Conservation (phyloP, 2,329 filamentous ascomycete species). For the Paradendryphiella salina region DNA sequence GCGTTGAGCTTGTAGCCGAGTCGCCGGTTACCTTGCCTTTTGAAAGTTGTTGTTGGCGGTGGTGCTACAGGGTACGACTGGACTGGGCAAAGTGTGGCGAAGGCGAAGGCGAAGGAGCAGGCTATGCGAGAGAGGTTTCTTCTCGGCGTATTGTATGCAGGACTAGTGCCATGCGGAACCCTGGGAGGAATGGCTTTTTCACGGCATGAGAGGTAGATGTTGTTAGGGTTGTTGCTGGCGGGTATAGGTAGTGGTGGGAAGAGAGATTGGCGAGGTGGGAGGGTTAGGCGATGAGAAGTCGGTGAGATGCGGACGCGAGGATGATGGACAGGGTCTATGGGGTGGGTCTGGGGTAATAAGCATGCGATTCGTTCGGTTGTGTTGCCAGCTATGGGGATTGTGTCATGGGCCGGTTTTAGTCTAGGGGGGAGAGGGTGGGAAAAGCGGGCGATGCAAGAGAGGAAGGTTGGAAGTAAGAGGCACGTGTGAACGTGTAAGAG, state of each 20-base stretch:
- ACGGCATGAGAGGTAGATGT: neutral
- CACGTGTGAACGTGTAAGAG: conserved; percentile 10
- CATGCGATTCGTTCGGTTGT: conserved; percentile 10
- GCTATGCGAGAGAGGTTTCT: conserved; percentile 5
- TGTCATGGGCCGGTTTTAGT: neutral
- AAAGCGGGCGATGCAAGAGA: neutral
- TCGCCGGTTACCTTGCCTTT: conserved; percentile 1
- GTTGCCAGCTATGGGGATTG: conserved; percentile 2
- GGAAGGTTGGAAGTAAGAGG: conserved; percentile 4
- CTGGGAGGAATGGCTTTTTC: conserved; percentile 3
- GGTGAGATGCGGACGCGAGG: conserved; percentile 6
- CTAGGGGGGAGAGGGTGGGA: neutral
- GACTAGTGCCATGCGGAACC: conserved; percentile 1
- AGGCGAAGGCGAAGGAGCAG: neutral
- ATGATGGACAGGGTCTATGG: conserved; percentile 11
- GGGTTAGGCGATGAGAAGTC: conserved; percentile 9
- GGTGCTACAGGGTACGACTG: conserved; percentile 8
- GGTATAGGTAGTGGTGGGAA: neutral
- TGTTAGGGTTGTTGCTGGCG: conserved; percentile 7
- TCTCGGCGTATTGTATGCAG: conserved; percentile 20
- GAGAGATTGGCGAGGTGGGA: neutral
- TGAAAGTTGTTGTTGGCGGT: neutral
- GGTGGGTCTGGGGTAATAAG: conserved; percentile 22
- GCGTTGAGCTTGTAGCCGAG: conserved; percentile 1
- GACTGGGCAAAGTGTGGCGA: conserved; percentile 13